Percentiles rank a stretch among this genome's conserved stretches.
phyloP scores from a whole-genome alignment of 2,329 filamentous ascomycete species.

The Fusarium keratoplasticum region DNA sequence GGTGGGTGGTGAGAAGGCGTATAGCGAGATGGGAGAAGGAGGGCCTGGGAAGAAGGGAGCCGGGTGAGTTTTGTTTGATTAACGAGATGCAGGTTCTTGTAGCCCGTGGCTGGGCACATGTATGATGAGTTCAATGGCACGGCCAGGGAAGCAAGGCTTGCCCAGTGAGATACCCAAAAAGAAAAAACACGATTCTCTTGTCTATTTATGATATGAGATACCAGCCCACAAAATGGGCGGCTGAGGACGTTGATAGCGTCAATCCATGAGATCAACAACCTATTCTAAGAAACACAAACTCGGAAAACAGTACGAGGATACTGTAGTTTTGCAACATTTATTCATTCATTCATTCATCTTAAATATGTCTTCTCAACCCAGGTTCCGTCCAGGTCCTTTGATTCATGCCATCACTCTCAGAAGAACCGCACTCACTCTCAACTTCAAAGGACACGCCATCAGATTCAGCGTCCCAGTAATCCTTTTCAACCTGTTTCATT shows the following conservation, averaged over 20 bases:
- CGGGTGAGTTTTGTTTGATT: conserved; percentile 65
- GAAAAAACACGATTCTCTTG: not conserved
- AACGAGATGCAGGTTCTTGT: conserved; percentile 72
- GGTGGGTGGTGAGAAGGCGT: conserved; percentile 52
- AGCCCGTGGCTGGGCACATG: conserved; percentile 69
- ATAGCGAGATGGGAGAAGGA: conserved; percentile 53
- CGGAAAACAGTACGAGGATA: not conserved
- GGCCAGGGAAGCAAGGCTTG: not conserved
- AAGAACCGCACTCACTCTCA: not conserved
- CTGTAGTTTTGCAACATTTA: not conserved
- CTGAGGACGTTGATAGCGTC: not conserved
- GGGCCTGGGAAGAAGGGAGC: conserved; percentile 52
- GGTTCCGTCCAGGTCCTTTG: not conserved
- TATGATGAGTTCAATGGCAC: conserved; percentile 47
- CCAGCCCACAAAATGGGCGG: not conserved
- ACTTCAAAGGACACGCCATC: not conserved
- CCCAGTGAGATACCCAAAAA: conserved; percentile 28
- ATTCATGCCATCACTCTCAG: not conserved
- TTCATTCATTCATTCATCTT: not conserved
- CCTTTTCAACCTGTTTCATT: not conserved
- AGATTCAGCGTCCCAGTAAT: not conserved
- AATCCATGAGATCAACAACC: not conserved
- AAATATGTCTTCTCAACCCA: not conserved
- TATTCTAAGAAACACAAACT: not conserved
- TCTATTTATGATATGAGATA: not conserved